Base-by-base conservation (phyloP, 2,329 filamentous ascomycete genomes). In the Alternaria consortialis region DNA sequence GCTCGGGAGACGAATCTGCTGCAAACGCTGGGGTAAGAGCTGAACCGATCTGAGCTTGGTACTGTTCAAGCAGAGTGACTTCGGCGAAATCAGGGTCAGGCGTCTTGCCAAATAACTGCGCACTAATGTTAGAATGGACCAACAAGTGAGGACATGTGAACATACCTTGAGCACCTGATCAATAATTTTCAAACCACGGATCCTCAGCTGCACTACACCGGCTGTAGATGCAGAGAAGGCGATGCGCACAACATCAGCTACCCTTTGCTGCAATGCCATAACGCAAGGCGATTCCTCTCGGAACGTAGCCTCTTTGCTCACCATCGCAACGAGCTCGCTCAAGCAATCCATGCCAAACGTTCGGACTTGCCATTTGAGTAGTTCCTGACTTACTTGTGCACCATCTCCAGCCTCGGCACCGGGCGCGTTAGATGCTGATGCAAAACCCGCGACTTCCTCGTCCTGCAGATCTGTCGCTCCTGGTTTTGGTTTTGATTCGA, bases 1-100 rank as follows among this genome's bases (percentile, higher is more conserved):
- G 84, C 77, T 99, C 95, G 0, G 96, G 94, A 0, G 94, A 97
- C 0, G 95, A 99, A 77, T 99, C 95, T 4, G 90, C 90, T 1
- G 95, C 94, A 80, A 99, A 99, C 0, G 95, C 96, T 4, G 95
- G 95, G 0, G 96, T 99, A 63, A 99, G 84, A 0, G 95, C 95
- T 17, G 95, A 98, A 72, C 94, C 94, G 75, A 99, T 99, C 76
- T 99, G 95, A 5, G 95, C 95, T 79, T 99, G 96, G 73, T 99
- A 99, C 79, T 99, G 95, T 78, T 99, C 96, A 4, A 99, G 85
- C 15, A 99, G 85, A 80, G 97, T 97, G 0, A 92, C 95, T 79
- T 99, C 95, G n/a, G 94, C 88, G 74, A 99, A 99, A 76, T 99
- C 95, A 0, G 95, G 96, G 79, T 99, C 95, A 2, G 94, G 92